Percentiles rank a stretch among this genome's conserved stretches.
Evolutionary conservation across 2,329 filamentous ascomycete species (phyloP).

Genomic region (Mycogone perniciosa): DNA sequence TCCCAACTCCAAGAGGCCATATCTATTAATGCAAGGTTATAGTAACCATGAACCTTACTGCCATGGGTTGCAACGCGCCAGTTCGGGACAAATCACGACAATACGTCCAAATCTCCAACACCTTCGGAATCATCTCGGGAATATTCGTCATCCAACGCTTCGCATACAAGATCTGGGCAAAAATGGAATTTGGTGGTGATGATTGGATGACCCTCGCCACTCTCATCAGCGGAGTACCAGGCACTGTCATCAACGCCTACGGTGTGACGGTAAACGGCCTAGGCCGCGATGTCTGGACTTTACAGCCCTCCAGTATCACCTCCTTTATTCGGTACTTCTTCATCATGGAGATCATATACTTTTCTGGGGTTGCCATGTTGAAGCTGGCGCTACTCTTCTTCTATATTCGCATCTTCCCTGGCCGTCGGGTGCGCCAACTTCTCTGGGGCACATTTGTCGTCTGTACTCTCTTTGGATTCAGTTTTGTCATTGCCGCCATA

Average conservation of each 20-base stretch:
- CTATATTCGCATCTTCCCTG: conserved; percentile 49
- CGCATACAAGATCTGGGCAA: conserved; percentile 27
- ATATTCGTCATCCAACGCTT: conserved; percentile 39
- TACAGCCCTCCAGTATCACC: conserved; percentile 35
- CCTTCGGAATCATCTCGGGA: conserved; percentile 29
- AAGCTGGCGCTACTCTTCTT: conserved; percentile 49
- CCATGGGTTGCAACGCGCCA: conserved; percentile 15
- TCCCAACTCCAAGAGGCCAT: too few species aligned
- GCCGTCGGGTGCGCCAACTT: conserved; percentile 29
- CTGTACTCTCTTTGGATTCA: conserved; percentile 32
- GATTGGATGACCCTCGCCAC: conserved; percentile 28
- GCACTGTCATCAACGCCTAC: conserved; percentile 24
- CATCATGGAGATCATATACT: conserved; percentile 39
- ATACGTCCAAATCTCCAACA: conserved; percentile 28
- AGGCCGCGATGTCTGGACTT: conserved; percentile 46
- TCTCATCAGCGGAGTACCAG: conserved; percentile 20
- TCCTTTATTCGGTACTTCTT: conserved; percentile 39
- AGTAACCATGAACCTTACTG: conserved; percentile 23
- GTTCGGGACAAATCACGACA: conserved; percentile 26
- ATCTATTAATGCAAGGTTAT: not conserved
- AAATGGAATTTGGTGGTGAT: conserved; percentile 31
- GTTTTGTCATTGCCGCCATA: conserved; percentile 37
- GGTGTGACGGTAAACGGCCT: conserved; percentile 35
- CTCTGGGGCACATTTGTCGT: conserved; percentile 38
- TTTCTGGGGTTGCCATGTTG: conserved; percentile 38